A percentile compares a stretch with the other conserved stretches of the same genome.
These are phyloP conservation scores for Microdochium nivale DNA, from an alignment of 2,329 filamentous ascomycete genomes.

Conservation along the genomic window DNA sequence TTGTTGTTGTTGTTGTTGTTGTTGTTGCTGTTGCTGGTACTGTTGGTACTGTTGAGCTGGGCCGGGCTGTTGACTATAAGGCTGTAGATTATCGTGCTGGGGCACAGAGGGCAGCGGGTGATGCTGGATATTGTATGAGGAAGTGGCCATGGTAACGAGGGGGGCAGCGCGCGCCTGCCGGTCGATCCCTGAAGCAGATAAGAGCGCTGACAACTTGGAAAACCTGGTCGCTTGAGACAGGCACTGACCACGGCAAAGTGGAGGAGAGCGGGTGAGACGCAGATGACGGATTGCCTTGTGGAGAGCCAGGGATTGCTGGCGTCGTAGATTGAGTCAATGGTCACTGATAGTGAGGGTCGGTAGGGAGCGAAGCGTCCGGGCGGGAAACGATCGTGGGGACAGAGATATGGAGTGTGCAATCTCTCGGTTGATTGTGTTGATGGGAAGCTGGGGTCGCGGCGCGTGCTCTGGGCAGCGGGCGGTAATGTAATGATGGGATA, in stretches of 20 bases:
- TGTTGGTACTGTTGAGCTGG: not conserved
- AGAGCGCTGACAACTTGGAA: not conserved
- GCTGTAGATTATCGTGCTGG: not conserved
- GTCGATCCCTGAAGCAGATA: not conserved
- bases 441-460: not conserved
- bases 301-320: not conserved
- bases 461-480: not conserved
- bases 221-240: not conserved
- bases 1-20: constrained; percentile 1
- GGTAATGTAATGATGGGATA: not conserved
- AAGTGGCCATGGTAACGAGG: not conserved
- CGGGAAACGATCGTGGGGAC: not conserved
- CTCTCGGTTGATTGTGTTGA: not conserved
- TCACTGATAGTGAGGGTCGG: not conserved
- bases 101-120: not conserved
- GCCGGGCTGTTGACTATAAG: not conserved
- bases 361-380: not conserved
- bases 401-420: not conserved
- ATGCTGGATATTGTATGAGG: not conserved
- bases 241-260: not conserved
- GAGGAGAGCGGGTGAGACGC: not conserved
- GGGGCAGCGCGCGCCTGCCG: not conserved
- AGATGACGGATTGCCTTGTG: not conserved
- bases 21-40: not conserved
- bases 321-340: not conserved